Evolutionary conservation across 495 filamentous ascomycete genomes (phyloP).

Genomic region (Hypoxylon lenormandii): DNA sequence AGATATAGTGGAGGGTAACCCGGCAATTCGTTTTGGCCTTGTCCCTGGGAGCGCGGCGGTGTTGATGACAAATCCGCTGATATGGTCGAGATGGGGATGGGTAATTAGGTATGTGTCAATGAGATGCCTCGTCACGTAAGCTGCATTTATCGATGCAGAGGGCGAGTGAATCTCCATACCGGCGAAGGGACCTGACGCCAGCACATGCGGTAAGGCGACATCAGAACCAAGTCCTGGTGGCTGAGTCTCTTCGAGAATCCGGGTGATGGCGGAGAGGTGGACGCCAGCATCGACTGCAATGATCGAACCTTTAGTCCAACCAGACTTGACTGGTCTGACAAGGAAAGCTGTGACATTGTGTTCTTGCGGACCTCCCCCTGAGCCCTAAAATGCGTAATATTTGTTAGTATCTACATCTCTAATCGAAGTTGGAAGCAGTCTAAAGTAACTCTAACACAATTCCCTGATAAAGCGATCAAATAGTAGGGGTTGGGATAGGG

Average conservation of each 20-base stretch:
- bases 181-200: constrained; percentile 73
- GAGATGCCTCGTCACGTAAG: constrained; percentile 77
- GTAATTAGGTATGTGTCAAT: constrained; percentile 91
- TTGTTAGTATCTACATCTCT: constrained; percentile 43
- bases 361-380: constrained; percentile 89
- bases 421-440: background rate
- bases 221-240: constrained; percentile 60
- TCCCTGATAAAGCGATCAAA: background rate
- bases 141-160: constrained; percentile 78
- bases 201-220: constrained; percentile 49
- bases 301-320: constrained; percentile 82
- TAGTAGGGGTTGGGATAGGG: too few species aligned
- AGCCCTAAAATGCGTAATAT: constrained; percentile 69
- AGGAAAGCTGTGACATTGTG: constrained; percentile 89
- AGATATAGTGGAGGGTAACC: constrained; percentile 82
- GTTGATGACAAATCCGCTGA: constrained; percentile 90
- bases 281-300: constrained; percentile 93
- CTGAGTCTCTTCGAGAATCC: constrained; percentile 69
- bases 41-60: constrained; percentile 81
- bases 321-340: constrained; percentile 79
- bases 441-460: background rate
- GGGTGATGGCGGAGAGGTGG: constrained; percentile 83
- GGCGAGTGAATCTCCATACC: constrained; percentile 73
- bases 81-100: constrained; percentile 93
- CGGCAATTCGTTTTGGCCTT: constrained; percentile 83